Percentiles rank a stretch among this genome's conserved stretches.
Evolutionary conservation across 495 filamentous ascomycete genomes (phyloP).

Genomic region (Podospora pseudopauciseta): DNA sequence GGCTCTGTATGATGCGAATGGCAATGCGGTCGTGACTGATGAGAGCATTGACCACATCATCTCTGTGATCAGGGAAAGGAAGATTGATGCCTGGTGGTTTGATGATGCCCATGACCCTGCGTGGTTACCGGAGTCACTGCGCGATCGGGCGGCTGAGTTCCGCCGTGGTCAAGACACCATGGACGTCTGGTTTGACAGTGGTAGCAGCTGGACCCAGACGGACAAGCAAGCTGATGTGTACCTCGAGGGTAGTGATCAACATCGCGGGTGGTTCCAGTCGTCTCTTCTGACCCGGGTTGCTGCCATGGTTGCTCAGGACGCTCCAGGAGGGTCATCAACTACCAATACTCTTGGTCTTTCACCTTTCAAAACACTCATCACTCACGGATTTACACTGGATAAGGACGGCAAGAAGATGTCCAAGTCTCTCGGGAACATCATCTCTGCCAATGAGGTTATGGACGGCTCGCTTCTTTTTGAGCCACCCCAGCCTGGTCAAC

Average conservation of each 20-base stretch:
- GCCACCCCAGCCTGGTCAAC: slow-evolving; percentile 26
- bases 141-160: slow-evolving; percentile 43
- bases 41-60: slow-evolving; percentile 85
- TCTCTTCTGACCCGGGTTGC: slow-evolving; percentile 81
- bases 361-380: slow-evolving; percentile 83
- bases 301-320: slow-evolving; percentile 30
- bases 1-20: slow-evolving; percentile 70
- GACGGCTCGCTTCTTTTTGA: slow-evolving; percentile 60
- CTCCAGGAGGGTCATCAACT: slow-evolving; percentile 7
- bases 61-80: slow-evolving; percentile 65
- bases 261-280: slow-evolving; percentile 99
- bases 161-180: slow-evolving; percentile 90
- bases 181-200: slow-evolving; percentile 99
- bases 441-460: slow-evolving; percentile 79
- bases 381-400: slow-evolving; percentile 92
- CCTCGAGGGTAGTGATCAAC: slow-evolving; percentile 91
- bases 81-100: slow-evolving; percentile 91
- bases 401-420: slow-evolving; percentile 93
- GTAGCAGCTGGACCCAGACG: slow-evolving; percentile 81
- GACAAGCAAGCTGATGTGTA: slow-evolving; percentile 75
- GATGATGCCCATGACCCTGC: slow-evolving; percentile 66
- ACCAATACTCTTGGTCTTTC: slow-evolving; percentile 29
- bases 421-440: slow-evolving; percentile 91
- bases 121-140: slow-evolving; percentile 65
- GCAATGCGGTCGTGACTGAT: slow-evolving; percentile 69